Evolutionary conservation across 768 basidiomycete species (phyloP).

Genomic region (Leccinum sublutescens): DNA sequence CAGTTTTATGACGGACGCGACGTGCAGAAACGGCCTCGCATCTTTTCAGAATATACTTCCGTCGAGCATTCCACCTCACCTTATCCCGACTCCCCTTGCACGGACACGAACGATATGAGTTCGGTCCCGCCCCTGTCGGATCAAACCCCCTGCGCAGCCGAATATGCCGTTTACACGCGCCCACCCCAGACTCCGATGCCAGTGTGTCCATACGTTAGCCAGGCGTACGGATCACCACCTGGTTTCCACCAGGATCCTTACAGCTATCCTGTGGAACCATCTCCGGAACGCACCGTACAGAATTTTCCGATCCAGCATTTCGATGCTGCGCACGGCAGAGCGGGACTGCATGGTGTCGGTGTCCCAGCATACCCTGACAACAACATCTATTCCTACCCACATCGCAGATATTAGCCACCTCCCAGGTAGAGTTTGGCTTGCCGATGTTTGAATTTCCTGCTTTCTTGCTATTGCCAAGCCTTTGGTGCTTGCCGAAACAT

Average conservation of each 20-base stretch:
- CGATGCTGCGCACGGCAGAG: slow-evolving; percentile 9
- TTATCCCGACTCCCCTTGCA: slow-evolving; percentile 12
- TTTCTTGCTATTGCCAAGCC: slow-evolving; percentile 8
- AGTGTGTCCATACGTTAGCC: slow-evolving; percentile 4
- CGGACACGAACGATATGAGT: slow-evolving; percentile 14
- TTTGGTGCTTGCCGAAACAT: slow-evolving; percentile 14
- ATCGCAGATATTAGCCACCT: slow-evolving; percentile 8
- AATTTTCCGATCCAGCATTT: slow-evolving; percentile 9
- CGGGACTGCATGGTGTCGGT: slow-evolving; percentile 12
- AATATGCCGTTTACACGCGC: slow-evolving; percentile 6
- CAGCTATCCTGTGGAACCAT: slow-evolving; percentile 6
- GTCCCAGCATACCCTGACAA: slow-evolving; percentile 12
- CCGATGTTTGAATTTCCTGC: slow-evolving; percentile 2
- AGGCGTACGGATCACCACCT: slow-evolving; percentile 7
- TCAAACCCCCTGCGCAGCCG: slow-evolving; percentile 19
- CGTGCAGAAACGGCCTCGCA: slow-evolving; percentile 17
- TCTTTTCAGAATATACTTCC: slow-evolving; percentile 8
- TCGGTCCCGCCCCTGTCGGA: slow-evolving; percentile 21
- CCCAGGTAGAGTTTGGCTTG: slow-evolving; percentile 2
- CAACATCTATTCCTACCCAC: slow-evolving; percentile 12
- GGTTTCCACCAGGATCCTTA: slow-evolving; percentile 16
- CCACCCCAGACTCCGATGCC: not conserved
- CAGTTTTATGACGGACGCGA: slow-evolving; percentile 12
- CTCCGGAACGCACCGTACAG: slow-evolving; percentile 15
- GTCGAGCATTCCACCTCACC: slow-evolving; percentile 6